These are phyloP conservation scores for Pisolithus thermaeus DNA, from an alignment of 1,284 basidiomycete species.

Conservation along the genomic window DNA sequence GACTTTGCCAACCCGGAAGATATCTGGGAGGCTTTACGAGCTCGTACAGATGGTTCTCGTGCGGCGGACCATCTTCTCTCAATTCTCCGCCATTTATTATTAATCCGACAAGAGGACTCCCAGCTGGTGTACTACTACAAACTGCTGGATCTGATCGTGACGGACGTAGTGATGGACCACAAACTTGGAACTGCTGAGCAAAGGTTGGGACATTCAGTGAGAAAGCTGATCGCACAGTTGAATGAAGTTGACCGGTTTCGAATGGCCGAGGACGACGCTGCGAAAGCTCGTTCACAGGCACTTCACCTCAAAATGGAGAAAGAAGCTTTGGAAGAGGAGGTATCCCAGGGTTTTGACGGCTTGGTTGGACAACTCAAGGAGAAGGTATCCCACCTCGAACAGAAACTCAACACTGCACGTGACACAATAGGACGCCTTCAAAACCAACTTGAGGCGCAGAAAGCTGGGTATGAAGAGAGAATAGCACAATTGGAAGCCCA, in stretches of 20 bases:
- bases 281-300: slow-evolving; percentile 60
- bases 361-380: slow-evolving; percentile 79
- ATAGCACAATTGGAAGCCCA: slow-evolving; percentile 87
- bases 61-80: slow-evolving; percentile 87
- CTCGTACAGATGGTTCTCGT: slow-evolving; percentile 69
- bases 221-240: slow-evolving; percentile 85
- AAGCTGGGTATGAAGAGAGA: slow-evolving; percentile 78
- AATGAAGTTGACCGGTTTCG: slow-evolving; percentile 88
- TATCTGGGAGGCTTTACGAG: slow-evolving; percentile 78
- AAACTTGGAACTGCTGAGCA: slow-evolving; percentile 81
- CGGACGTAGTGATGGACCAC: slow-evolving; percentile 92
- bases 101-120: slow-evolving; percentile 86
- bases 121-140: slow-evolving; percentile 86
- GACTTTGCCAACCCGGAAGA: slow-evolving; percentile 82
- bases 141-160: slow-evolving; percentile 89
- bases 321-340: slow-evolving; percentile 73
- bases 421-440: slow-evolving; percentile 74
- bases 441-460: slow-evolving; percentile 77
- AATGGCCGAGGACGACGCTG: slow-evolving; percentile 72
- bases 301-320: slow-evolving; percentile 66
- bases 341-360: slow-evolving; percentile 77
- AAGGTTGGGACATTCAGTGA: slow-evolving; percentile 86
- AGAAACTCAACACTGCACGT: slow-evolving; percentile 74
- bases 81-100: slow-evolving; percentile 87
- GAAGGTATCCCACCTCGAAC: slow-evolving; percentile 70